Evolutionary conservation across 306 rosid genomes (phyloP).

Genomic region (Castanopsis chinensis): DNA sequence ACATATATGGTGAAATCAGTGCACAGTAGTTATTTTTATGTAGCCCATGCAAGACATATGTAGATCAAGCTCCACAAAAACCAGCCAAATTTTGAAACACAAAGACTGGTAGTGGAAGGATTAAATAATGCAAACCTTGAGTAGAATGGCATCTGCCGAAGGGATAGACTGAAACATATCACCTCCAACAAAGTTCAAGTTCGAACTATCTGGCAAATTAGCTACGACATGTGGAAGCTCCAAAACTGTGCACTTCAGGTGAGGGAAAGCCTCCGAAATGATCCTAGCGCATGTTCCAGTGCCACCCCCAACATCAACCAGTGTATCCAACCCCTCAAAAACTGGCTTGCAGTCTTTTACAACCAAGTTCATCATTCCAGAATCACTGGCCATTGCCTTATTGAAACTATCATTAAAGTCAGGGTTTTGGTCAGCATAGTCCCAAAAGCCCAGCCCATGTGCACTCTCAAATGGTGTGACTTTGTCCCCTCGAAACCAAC

Average conservation of each 20-base stretch:
- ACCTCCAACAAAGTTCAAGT: conserved; percentile 49
- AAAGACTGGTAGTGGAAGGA: too few species aligned
- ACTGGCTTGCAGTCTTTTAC: conserved; percentile 34
- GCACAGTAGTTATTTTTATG: too few species aligned
- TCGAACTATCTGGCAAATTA: conserved; percentile 13
- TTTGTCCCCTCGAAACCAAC: conserved; percentile 32
- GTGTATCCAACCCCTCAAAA: conserved; percentile 42
- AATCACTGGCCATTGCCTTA: conserved; percentile 46
- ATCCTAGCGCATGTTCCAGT: conserved; percentile 30
- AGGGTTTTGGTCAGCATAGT: conserved; percentile 15
- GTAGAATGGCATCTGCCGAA: too few species aligned
- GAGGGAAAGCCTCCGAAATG: conserved; percentile 41
- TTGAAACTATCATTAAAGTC: conserved; percentile 13
- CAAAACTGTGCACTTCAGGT: conserved; percentile 44
- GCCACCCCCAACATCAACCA: conserved; percentile 45
- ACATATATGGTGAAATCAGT: too few species aligned
- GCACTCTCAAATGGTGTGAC: conserved; percentile 25
- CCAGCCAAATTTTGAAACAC: too few species aligned
- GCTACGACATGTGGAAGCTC: conserved; percentile 50
- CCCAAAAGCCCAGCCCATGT: conserved; percentile 37
- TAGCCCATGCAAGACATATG: too few species aligned
- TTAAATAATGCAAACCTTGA: too few species aligned
- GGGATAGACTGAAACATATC: too few species aligned
- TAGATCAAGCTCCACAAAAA: too few species aligned
- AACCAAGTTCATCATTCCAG: conserved; percentile 37